These are phyloP conservation scores for Lecanicillium sp. DNA, from an alignment of 2,329 filamentous ascomycete genomes.

Conservation along the genomic window DNA sequence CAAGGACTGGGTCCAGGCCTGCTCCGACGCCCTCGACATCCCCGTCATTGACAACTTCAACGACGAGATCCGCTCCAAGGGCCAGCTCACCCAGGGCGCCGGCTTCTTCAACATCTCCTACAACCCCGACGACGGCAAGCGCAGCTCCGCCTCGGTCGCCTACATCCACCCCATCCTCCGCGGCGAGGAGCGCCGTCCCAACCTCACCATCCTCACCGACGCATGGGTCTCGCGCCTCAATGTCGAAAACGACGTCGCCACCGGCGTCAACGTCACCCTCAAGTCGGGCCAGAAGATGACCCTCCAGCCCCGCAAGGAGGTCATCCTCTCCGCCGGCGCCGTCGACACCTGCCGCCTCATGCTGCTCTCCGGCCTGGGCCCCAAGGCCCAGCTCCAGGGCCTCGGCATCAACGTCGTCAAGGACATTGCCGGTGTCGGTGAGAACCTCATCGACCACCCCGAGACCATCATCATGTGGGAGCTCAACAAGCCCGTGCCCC, in stretches of 20 bases:
- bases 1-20: slow-evolving; percentile 81
- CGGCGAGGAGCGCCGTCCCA: slow-evolving; percentile 73
- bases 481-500: slow-evolving; percentile 66
- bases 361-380: slow-evolving; percentile 50
- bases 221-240: slow-evolving; percentile 82
- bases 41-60: slow-evolving; percentile 84
- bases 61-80: slow-evolving; percentile 66
- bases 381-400: slow-evolving; percentile 42
- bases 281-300: slow-evolving; percentile 44
- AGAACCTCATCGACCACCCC: slow-evolving; percentile 54
- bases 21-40: slow-evolving; percentile 70
- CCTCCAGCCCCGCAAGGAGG: slow-evolving; percentile 64
- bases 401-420: slow-evolving; percentile 48
- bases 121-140: slow-evolving; percentile 78
- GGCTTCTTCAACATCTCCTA: slow-evolving; percentile 90
- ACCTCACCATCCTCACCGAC: slow-evolving; percentile 79
- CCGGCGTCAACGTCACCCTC: slow-evolving; percentile 61
- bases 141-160: slow-evolving; percentile 80
- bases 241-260: slow-evolving; percentile 60
- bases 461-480: slow-evolving; percentile 63
- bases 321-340: slow-evolving; percentile 71
- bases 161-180: slow-evolving; percentile 89
- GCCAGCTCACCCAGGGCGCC: slow-evolving; percentile 65
- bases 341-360: slow-evolving; percentile 70
- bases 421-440: slow-evolving; percentile 51